phyloP scores from a whole-genome alignment of 306 rosid species.

The Mimosa pudica region DNA sequence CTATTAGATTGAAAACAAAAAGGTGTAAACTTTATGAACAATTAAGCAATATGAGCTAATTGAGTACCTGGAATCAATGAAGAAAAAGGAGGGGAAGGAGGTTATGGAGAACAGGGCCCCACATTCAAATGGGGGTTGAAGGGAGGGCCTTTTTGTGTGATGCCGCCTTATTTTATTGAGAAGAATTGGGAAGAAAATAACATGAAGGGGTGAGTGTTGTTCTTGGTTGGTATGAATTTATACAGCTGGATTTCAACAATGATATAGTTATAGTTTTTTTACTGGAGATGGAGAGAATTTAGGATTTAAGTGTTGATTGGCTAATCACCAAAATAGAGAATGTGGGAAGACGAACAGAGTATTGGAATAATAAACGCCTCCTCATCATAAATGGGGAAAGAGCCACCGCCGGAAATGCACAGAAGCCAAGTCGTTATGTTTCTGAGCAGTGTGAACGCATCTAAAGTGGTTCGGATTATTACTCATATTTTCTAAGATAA shows the following conservation, averaged over 20 bases:
- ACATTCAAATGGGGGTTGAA: background rate
- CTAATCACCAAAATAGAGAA: no score
- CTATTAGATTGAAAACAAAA: background rate
- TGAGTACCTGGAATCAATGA: conserved; percentile 25
- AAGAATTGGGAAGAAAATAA: background rate
- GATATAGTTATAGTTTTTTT: no score
- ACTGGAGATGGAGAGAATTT: background rate
- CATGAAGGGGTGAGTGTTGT: background rate
- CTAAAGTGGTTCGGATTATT: no score
- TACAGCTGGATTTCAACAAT: background rate
- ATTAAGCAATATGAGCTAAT: background rate
- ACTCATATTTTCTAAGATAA: no score
- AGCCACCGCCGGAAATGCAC: no score
- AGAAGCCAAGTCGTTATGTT: no score
- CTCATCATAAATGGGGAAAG: no score
- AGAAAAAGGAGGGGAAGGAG: background rate
- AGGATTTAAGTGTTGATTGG: no score
- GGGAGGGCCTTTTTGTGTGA: background rate
- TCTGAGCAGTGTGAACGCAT: no score
- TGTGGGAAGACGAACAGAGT: no score
- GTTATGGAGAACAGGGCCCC: conserved; percentile 29
- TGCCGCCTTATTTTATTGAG: conserved; percentile 37
- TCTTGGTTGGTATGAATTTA: background rate
- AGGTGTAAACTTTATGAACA: background rate
- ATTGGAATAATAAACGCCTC: no score